phyloP scores from a whole-genome alignment of 2,329 filamentous ascomycete genomes.

The Clarireedia sp. region DNA sequence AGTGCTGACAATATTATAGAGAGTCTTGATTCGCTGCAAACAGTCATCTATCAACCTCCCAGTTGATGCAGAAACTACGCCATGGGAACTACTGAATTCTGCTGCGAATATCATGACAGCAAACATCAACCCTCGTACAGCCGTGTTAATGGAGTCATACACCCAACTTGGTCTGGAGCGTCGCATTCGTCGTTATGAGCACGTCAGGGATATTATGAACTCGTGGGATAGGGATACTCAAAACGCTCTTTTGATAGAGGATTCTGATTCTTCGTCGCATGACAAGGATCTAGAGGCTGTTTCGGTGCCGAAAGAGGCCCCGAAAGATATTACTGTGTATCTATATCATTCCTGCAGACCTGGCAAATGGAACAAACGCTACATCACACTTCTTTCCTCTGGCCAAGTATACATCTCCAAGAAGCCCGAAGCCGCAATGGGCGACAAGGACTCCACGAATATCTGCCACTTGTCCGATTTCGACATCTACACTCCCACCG shows the following conservation, averaged over 20 bases:
- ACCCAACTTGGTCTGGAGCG: constrained; percentile 69
- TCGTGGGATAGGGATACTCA: constrained; percentile 82
- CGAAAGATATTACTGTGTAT: constrained; percentile 58
- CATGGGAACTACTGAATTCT: constrained; percentile 62
- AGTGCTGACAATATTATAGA: constrained; percentile 36
- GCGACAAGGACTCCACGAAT: constrained; percentile 58
- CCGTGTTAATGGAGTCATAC: constrained; percentile 73
- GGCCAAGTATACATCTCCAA: constrained; percentile 70
- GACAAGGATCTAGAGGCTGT: constrained; percentile 55
- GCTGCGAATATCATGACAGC: constrained; percentile 57
- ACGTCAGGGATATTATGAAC: constrained; percentile 79
- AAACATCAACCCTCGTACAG: constrained; percentile 54
- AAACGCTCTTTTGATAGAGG: constrained; percentile 63
- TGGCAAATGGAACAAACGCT: constrained; percentile 84
- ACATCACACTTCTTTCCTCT: constrained; percentile 61
- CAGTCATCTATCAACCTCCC: constrained; percentile 63
- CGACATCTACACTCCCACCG: constrained; percentile 76
- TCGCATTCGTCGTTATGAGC: constrained; percentile 77
- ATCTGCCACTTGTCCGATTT: constrained; percentile 87
- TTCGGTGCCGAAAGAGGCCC: constrained; percentile 55
- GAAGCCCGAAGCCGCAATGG: constrained; percentile 50
- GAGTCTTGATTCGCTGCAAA: constrained; percentile 65
- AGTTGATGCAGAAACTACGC: constrained; percentile 66
- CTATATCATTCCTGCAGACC: constrained; percentile 75
- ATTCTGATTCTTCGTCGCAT: constrained; percentile 47